A percentile compares a stretch with the other conserved stretches of the same genome.
Conservation (phyloP, 2,329 filamentous ascomycete genomes). For the Hirsutella thompsonii region DNA sequence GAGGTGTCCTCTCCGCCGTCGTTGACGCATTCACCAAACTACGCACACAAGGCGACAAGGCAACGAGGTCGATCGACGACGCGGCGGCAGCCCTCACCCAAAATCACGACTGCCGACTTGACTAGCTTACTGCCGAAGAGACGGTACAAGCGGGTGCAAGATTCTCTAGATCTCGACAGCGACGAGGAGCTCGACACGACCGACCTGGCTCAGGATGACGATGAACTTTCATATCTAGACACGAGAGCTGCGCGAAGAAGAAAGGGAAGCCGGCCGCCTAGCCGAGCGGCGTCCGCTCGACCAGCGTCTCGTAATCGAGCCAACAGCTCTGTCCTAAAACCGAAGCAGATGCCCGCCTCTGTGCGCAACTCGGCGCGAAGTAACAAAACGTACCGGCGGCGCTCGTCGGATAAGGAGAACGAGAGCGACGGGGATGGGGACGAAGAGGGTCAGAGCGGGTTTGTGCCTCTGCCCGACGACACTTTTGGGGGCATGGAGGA, state of each 20-base stretch:
- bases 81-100: conserved; percentile 23
- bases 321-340: conserved; percentile 11
- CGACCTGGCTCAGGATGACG: conserved; percentile 37
- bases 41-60: conserved; percentile 14
- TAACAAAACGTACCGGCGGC: conserved; percentile 34
- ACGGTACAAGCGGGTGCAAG: conserved; percentile 26
- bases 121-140: conserved; percentile 41
- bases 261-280: conserved; percentile 17
- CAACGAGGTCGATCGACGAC: conserved; percentile 16
- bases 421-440: conserved; percentile 20
- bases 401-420: conserved; percentile 47
- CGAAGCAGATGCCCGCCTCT: conserved; percentile 10
- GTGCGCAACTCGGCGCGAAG: conserved; percentile 12
- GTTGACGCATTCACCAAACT: conserved; percentile 53
- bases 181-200: conserved; percentile 36
- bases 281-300: conserved; percentile 13
- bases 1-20: conserved; percentile 52
- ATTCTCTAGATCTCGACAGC: conserved; percentile 26
- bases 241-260: conserved; percentile 20
- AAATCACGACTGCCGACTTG: conserved; percentile 41
- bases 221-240: conserved; percentile 38
- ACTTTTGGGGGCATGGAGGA: conserved; percentile 22
- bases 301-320: conserved; percentile 6
- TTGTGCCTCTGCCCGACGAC: conserved; percentile 32
- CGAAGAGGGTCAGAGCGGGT: conserved; percentile 22